A percentile compares a stretch with the other conserved stretches of the same genome.
These are phyloP conservation scores for Paramecium primaurelia DNA, from an alignment of 73 alveolate genomes.

Conservation along the genomic window DNA sequence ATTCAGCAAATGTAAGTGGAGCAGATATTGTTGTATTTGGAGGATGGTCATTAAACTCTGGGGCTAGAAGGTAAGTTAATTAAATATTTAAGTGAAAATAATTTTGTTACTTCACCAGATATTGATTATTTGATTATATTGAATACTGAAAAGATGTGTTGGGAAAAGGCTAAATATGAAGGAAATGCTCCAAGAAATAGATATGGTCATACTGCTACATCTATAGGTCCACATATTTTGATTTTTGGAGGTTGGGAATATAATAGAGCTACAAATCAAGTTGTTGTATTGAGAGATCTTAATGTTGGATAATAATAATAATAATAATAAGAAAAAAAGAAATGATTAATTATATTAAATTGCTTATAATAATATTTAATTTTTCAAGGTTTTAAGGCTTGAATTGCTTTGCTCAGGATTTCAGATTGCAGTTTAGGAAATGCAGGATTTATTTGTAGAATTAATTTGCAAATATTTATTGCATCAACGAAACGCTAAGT, in stretches of 20 bases:
- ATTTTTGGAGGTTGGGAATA: constrained; percentile 81
- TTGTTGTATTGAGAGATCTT: constrained; percentile 7
- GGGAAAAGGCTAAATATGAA: constrained; percentile 90
- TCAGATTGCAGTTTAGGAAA: constrained; percentile 3
- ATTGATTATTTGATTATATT: constrained; percentile 93
- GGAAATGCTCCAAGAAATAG: constrained; percentile 96
- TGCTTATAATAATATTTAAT: neutral
- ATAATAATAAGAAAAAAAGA: neutral
- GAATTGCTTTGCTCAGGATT: neutral
- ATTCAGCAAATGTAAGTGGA: constrained; percentile 94
- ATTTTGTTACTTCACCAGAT: constrained; percentile 71
- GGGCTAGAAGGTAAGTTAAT: constrained; percentile 76
- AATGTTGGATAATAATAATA: too few species aligned
- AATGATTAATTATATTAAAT: neutral
- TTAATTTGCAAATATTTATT: neutral
- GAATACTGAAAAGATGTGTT: constrained; percentile 84
- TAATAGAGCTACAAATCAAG: constrained; percentile 59
- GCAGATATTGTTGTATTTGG: constrained; percentile 95
- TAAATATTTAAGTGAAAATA: constrained; percentile 31
- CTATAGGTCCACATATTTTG: constrained; percentile 97
- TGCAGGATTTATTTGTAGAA: constrained; percentile 10
- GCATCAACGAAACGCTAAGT: constrained; percentile 9
- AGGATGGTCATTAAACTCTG: constrained; percentile 93
- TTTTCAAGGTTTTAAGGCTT: neutral
- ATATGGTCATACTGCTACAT: constrained; percentile 97